Base-by-base conservation (phyloP, 345 rosid species). In the Euphorbia lathyris region DNA sequence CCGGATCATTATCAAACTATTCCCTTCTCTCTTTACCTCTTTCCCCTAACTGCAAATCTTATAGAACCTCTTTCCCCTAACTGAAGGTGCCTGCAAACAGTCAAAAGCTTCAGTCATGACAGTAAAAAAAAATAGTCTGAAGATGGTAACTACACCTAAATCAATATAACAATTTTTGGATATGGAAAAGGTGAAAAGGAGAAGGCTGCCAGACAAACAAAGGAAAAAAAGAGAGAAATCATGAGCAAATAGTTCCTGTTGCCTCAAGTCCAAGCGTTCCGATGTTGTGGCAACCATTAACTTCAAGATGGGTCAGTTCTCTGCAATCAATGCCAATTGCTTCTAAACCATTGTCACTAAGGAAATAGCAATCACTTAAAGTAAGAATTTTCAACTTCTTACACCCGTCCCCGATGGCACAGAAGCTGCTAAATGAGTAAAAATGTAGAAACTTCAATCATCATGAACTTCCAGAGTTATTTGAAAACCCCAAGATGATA, bases 261-360 rank as follows among this genome's bases (percentile, higher is more conserved):
- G 94, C 86, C 82, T 82, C 94, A 76, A 93, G 57, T 71, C 98
- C 98, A 40, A 68, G 27, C 32, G 97, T 89, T 62, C 97, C 96
- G 66, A 93, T 89, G 76, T 85, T 76, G n/a, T n/a, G n/a, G n/a
- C n/a, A n/a, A n/a, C n/a, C n/a, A n/a, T n/a, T n/a, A n/a, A n/a
- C n/a, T n/a, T 93, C 96, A 70, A 93, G 87, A 83, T 88, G 92
- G 13, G 84, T 80, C 72, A 93, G 92, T 68, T 84, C 91, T 73
- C 74, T 80, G 82, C 97, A 93, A 63, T 92, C 94, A 20, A 67
- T 53, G 57, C 97, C 96, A 74, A 93, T 78, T 67, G 91, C 87
- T 83, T 84, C 94, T 76, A 93, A 84, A 68, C 92, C 96, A 76
- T 72, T 78, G 82, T 92, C 94, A 65, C 84, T 89, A 76, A 91